phyloP scores from a whole-genome alignment of 768 basidiomycete genomes.

The Naganishia kalamii region DNA sequence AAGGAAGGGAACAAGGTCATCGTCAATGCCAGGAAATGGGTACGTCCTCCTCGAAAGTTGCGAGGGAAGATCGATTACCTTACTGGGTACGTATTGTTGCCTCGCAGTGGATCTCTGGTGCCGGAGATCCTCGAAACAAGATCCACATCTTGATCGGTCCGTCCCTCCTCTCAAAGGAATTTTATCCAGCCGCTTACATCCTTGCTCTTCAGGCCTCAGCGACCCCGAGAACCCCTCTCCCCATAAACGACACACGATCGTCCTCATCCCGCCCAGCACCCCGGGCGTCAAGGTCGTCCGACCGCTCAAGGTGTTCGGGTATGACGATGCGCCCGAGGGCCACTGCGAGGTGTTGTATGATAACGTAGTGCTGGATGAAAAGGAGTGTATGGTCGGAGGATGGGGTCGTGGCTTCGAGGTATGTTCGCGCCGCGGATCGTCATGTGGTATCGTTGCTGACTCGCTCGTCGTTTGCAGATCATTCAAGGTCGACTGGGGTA shows the following conservation, averaged over 20 bases:
- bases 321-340: constrained; percentile 92
- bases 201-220: constrained; percentile 47
- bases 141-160: constrained; percentile 92
- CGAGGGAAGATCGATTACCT: no score
- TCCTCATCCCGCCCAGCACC: constrained; percentile 81
- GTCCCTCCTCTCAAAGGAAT: constrained; percentile 23
- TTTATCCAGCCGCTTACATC: background rate
- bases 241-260: constrained; percentile 85
- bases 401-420: constrained; percentile 96
- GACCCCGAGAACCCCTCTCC: constrained; percentile 71
- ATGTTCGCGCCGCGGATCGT: constrained; percentile 11
- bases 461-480: constrained; percentile 52
- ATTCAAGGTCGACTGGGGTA: constrained; percentile 94
- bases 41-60: constrained; percentile 36
- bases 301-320: constrained; percentile 90
- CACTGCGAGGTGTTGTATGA: constrained; percentile 94
- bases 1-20: constrained; percentile 81
- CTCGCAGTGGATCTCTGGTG: constrained; percentile 86
- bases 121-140: constrained; percentile 82
- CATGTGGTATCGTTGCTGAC: background rate
- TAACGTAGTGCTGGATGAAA: constrained; percentile 79
- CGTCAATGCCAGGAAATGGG: constrained; percentile 95
- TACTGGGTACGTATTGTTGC: background rate
- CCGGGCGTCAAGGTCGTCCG: constrained; percentile 83
- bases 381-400: constrained; percentile 66